Evolutionary conservation across 306 rosid genomes (phyloP), one percentile per base, ranked within the genome.

Genomic region (Prinsepia uniflora): DNA sequence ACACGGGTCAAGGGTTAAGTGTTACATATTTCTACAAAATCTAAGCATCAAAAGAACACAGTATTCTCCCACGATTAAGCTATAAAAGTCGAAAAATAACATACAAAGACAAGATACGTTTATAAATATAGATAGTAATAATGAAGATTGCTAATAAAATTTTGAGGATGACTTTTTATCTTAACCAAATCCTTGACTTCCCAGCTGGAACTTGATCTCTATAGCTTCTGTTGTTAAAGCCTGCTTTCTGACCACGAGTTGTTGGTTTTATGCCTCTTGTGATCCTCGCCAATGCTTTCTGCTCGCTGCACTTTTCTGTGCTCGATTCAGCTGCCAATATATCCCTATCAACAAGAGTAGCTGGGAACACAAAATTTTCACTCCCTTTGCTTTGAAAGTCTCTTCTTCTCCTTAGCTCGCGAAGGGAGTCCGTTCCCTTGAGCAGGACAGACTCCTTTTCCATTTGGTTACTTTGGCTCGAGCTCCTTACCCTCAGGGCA

Each of bases 351-450:
- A 22, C 47, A 40, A 62, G 49, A 12, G 69, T 12, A 62, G 76
- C 58, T 11, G 76, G 50, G 15, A 18, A 22, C 5, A 62, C 13
- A 24, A 61, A 20, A 48, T 61, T 72, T 24, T 72, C 76, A 49
- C 4, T 41, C 13, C 62, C 62, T 36, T 72, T 62, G 76, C 69
- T 72, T 40, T 52, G 76, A 15, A 41, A 61, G 42, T 49, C 76
- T 49, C 69, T 48, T 72, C 57, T 63, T 62, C 76, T 62, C 50
- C 69, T 72, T 40, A 72, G 17, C 61, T 49, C 62, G 3, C 39
- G 76, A 19, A 72, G 76, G 2, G 76, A 72, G 67, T 62, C 43
- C 41, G 69, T 64, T 61, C 58, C 69, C 64, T 72, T 72, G 19
- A 72, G 69, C 49, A 72, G 47, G 49, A 15, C 50, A 40, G 76